Conservation (phyloP, 345 rosid species). For the Aurinia saxatilis region DNA sequence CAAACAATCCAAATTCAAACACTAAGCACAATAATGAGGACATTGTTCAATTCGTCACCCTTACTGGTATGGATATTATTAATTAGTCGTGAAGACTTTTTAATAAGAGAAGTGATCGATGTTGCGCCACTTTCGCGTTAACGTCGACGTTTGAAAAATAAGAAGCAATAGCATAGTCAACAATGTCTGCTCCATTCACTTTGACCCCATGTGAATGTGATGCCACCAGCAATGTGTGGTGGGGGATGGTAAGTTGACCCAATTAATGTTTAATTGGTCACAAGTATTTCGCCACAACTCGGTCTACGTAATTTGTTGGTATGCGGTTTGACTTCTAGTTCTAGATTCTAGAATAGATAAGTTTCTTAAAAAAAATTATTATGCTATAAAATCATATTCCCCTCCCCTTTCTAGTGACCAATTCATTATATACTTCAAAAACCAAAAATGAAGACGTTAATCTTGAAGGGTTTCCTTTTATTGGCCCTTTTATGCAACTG, state of each 20-base stretch:
- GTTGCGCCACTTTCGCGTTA: conserved; percentile 14
- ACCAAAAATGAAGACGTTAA: conserved; percentile 17
- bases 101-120: background rate
- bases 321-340: conserved; percentile 16
- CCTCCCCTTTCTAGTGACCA: background rate
- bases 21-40: no score
- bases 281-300: conserved; percentile 1
- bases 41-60: background rate
- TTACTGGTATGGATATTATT: background rate
- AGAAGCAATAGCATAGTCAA: conserved; percentile 9
- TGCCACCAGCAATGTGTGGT: background rate
- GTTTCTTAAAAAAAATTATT: background rate
- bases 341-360: conserved; percentile 1
- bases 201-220: background rate
- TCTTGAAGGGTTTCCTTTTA: conserved; percentile 16
- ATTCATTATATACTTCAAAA: background rate
- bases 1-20: no score
- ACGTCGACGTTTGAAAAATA: conserved; percentile 7
- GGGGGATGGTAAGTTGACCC: background rate
- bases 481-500: conserved; percentile 23
- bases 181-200: conserved; percentile 21
- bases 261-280: background rate
- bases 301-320: conserved; percentile 1
- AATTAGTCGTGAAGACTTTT: background rate
- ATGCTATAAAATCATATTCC: background rate